Evolutionary conservation across 2,329 filamentous ascomycete genomes (phyloP), one percentile per base, ranked within the genome.

Genomic region (Atkinsonella texensis): DNA sequence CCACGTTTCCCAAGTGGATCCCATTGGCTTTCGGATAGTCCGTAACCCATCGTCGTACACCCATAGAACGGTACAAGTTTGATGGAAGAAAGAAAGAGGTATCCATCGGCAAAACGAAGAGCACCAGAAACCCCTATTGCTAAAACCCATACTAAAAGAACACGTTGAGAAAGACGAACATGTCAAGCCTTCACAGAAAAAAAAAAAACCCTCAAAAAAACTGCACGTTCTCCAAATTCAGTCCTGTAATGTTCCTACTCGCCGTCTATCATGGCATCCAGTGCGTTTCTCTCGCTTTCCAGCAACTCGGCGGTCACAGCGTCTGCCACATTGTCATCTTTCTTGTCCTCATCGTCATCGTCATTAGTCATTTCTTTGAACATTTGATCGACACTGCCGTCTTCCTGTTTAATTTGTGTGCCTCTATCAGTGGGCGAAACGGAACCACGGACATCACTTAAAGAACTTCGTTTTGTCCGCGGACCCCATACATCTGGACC

Each of bases 281-380:
- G 64, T n/a, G 67, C 71, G 50, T 74, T 74, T 41, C 71, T 66
- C 62, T 74, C 71, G 50, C 61, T 70, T 57, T 74, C 71, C 39
- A 74, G 59, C 28, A 68, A 70, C 47, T 69, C 71, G 20, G 70
- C 66, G 35, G 70, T 73, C 47, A 72, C 65, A 13, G 59, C 59
- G 17, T 60, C 62, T 32, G 68, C 63, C n/a, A 53, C 50, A 32
- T 56, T 54, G 7, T 47, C 49, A 33, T 65, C 63, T 44, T 67
- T 67, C 55, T 65, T 66, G 58, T 71, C 73, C 10, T 52, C 63
- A 50, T 66, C 65, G 13, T 74, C 71, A 4, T 76, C 74, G 23
- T 77, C 73, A 15, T 76, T 76, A 3, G 75, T 77, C 56, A 80
- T 70, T 43, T 79, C 76, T 44, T 73, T 68, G 59, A 79, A 79